Percentiles rank a stretch among this genome's conserved stretches.
These are phyloP conservation scores for Epichloe aotearoae DNA, from an alignment of 2,329 filamentous ascomycete genomes.

Conservation along the genomic window DNA sequence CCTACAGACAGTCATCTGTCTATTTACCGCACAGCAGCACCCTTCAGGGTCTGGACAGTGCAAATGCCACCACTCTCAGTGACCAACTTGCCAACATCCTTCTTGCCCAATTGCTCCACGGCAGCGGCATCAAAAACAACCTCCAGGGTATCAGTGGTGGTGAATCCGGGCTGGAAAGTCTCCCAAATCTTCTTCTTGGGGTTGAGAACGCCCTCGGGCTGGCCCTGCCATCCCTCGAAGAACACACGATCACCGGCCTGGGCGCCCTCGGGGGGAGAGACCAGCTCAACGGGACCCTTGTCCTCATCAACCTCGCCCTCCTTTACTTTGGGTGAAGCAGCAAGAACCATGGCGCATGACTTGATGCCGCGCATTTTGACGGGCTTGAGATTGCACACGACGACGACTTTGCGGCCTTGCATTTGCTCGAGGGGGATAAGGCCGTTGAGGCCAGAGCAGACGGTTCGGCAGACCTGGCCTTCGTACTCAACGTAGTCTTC, in stretches of 20 bases:
- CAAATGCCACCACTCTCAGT: conserved; percentile 69
- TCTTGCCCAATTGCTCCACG: conserved; percentile 64
- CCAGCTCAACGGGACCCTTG: conserved; percentile 83
- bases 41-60: conserved; percentile 68
- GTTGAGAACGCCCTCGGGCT: conserved; percentile 87
- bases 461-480: conserved; percentile 81
- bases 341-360: conserved; percentile 79
- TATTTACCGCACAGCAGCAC: conserved; percentile 61
- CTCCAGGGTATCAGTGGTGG: conserved; percentile 66
- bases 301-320: conserved; percentile 78
- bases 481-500: conserved; percentile 78
- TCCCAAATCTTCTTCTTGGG: conserved; percentile 99
- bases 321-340: conserved; percentile 71
- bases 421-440: conserved; percentile 87
- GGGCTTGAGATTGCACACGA: conserved; percentile 95
- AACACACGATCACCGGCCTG: conserved; percentile 77
- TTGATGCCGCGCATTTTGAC: conserved; percentile 93
- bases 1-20: too few species aligned
- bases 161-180: conserved; percentile 90
- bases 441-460: conserved; percentile 93
- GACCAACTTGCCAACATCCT: conserved; percentile 54
- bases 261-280: conserved; percentile 64
- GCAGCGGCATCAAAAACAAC: conserved; percentile 74
- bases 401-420: conserved; percentile 90
- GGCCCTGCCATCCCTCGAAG: conserved; percentile 90